A percentile compares a stretch with the other conserved stretches of the same genome.
phyloP scores from a whole-genome alignment of 2,329 filamentous ascomycete species.

The Bipolaris bicolor region DNA sequence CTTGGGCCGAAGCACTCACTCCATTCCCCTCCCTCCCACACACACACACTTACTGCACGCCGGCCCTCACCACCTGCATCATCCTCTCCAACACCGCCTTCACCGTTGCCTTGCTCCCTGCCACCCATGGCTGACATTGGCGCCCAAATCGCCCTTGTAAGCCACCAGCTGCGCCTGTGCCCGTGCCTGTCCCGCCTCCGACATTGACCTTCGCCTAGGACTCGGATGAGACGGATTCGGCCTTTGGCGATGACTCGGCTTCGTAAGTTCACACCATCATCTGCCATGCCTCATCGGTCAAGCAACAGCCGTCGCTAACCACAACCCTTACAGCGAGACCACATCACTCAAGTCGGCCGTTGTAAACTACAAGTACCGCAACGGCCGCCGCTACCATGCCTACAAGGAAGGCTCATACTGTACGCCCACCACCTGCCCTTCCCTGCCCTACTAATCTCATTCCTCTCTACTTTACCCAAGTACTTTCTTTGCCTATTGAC shows the following conservation, averaged over 20 bases:
- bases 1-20: too few species aligned
- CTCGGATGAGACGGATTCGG: slow-evolving; percentile 25
- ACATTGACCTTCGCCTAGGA: slow-evolving; percentile 14
- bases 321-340: slow-evolving; percentile 25
- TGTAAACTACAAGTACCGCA: slow-evolving; percentile 34
- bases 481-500: neutral
- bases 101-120: neutral
- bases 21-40: too few species aligned
- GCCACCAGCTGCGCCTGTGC: neutral
- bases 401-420: slow-evolving; percentile 37
- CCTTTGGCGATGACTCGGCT: slow-evolving; percentile 27
- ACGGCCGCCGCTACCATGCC: slow-evolving; percentile 39
- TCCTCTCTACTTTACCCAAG: neutral
- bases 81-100: neutral
- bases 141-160: slow-evolving; percentile 25
- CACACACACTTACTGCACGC: neutral
- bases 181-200: slow-evolving; percentile 1
- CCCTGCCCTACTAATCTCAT: neutral
- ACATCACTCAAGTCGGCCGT: slow-evolving; percentile 34
- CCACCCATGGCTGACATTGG: slow-evolving; percentile 24
- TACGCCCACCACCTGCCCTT: slow-evolving; percentile 17
- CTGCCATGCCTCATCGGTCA: too few species aligned
- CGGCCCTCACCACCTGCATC: neutral
- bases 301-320: neutral
- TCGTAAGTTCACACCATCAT: slow-evolving; percentile 18